Evolutionary conservation across 768 basidiomycete species (phyloP).

Genomic region (Sporobolomyces roseus): DNA sequence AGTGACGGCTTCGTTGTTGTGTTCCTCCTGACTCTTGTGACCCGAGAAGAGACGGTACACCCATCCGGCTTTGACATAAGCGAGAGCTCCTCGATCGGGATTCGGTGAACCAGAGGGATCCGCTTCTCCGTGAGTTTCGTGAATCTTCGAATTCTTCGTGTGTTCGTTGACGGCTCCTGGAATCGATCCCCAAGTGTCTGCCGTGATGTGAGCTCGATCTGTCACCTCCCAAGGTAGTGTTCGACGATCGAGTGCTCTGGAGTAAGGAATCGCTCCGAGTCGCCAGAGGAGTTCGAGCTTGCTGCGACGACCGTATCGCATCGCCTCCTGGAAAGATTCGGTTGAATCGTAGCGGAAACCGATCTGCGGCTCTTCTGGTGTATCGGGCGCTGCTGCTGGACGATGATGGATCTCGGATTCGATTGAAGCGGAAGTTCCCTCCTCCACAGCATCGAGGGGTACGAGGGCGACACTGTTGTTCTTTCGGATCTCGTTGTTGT

Average conservation of each 20-base stretch:
- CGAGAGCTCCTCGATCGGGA: conserved; percentile 31
- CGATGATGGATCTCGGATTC: conserved; percentile 33
- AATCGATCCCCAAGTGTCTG: conserved; percentile 40
- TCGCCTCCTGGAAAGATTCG: conserved; percentile 43
- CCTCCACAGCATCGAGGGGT: conserved; percentile 22
- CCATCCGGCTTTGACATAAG: conserved; percentile 44
- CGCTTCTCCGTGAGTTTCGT: conserved; percentile 27
- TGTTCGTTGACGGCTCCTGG: conserved; percentile 30
- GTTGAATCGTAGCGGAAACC: conserved; percentile 47
- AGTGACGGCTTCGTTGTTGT: conserved; percentile 35
- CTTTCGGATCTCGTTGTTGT: conserved; percentile 42
- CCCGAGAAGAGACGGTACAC: conserved; percentile 46
- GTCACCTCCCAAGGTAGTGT: conserved; percentile 45
- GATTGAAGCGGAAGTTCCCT: conserved; percentile 28
- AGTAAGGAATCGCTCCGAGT: conserved; percentile 46
- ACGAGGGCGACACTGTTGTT: conserved; percentile 40
- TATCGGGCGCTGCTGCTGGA: conserved; percentile 31
- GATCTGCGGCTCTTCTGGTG: conserved; percentile 47
- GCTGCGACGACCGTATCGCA: conserved; percentile 47
- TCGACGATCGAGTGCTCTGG: conserved; percentile 43
- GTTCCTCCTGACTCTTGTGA: conserved; percentile 41
- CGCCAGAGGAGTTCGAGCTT: conserved; percentile 48
- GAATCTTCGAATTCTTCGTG: conserved; percentile 28
- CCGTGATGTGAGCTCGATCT: conserved; percentile 44
- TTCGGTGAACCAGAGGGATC: conserved; percentile 7